phyloP scores from a whole-genome alignment of 768 basidiomycete genomes.

The Termitomyces titanicus region DNA sequence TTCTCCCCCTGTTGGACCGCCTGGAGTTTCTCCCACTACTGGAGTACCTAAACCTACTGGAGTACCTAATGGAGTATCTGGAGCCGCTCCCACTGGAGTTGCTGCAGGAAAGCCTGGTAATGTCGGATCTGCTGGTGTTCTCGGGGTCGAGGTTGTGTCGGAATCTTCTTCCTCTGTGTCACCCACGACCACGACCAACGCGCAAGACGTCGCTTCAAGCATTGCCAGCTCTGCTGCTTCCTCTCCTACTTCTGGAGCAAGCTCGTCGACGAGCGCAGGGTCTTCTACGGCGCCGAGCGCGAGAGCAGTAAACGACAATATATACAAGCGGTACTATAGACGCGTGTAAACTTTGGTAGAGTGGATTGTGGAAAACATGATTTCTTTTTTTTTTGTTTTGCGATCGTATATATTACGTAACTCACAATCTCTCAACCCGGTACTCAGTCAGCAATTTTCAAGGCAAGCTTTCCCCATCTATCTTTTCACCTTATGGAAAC shows the following conservation, averaged over 20 bases:
- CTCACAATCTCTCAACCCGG: not conserved
- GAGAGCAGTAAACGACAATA: conserved; percentile 28
- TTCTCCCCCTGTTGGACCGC: too few species aligned
- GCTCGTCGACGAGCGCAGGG: conserved; percentile 1
- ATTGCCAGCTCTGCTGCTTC: conserved; percentile 24
- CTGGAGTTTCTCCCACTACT: too few species aligned
- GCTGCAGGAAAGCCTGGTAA: too few species aligned
- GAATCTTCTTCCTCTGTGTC: conserved; percentile 1
- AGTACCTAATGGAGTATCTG: too few species aligned
- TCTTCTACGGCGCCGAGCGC: conserved; percentile 15
- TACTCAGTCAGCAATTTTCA: conserved; percentile 7
- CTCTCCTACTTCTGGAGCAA: conserved; percentile 3
- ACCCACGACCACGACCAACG: conserved; percentile 18
- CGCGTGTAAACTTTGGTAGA: not conserved
- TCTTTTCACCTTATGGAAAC: conserved; percentile 2
- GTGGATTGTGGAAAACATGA: not conserved
- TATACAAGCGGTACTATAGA: conserved; percentile 28
- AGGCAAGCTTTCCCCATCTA: conserved; percentile 7
- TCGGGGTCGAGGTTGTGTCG: conserved; percentile 18
- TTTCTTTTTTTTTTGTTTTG: not conserved
- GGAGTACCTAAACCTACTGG: conserved; percentile 9
- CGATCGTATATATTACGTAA: conserved; percentile 10
- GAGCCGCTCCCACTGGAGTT: too few species aligned
- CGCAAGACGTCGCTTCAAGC: conserved; percentile 29
- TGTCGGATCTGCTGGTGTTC: conserved; percentile 1